Conservation (phyloP, 768 basidiomycete genomes). For the Pleurotus salmoneostramineus region DNA sequence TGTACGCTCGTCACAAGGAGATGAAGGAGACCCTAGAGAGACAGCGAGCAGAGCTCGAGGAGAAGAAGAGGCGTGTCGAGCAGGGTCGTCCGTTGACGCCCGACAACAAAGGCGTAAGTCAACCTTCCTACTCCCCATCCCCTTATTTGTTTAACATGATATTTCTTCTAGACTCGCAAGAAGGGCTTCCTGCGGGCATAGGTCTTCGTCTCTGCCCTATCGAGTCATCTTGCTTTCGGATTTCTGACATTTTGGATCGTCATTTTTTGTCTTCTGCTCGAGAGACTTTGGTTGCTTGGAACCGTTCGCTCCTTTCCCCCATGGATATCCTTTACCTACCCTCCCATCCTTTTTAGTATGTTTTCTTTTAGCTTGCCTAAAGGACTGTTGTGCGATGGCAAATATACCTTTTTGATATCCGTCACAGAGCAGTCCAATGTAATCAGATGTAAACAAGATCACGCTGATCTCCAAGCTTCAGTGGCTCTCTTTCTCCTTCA, state of each 20-base stretch:
- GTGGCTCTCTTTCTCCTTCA: slow-evolving; percentile 11
- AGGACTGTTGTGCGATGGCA: background rate
- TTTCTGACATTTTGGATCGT: slow-evolving; percentile 15
- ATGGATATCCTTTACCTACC: slow-evolving; percentile 48
- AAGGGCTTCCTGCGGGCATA: slow-evolving; percentile 75
- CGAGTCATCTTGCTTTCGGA: slow-evolving; percentile 18
- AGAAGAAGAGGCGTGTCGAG: slow-evolving; percentile 96
- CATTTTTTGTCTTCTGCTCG: slow-evolving; percentile 28
- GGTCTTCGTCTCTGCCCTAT: slow-evolving; percentile 18
- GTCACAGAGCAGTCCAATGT: background rate
- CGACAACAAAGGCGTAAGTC: slow-evolving; percentile 78
- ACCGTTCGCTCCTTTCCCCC: slow-evolving; percentile 58
- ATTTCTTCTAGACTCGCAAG: slow-evolving; percentile 51
- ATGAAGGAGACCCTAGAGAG: slow-evolving; percentile 99
- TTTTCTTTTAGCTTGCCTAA: slow-evolving; percentile 24
- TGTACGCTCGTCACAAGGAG: slow-evolving; percentile 97
- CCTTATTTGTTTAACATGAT: slow-evolving; percentile 13
- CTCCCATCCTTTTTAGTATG: slow-evolving; percentile 46
- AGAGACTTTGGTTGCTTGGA: slow-evolving; percentile 34
- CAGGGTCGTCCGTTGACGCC: slow-evolving; percentile 93
- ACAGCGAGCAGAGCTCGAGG: slow-evolving; percentile 92
- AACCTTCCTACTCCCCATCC: slow-evolving; percentile 6
- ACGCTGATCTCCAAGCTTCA: slow-evolving; percentile 11
- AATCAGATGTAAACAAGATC: slow-evolving; percentile 9
- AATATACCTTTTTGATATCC: slow-evolving; percentile 1